phyloP scores from a whole-genome alignment of 2,329 filamentous ascomycete species.

The Setomelanomma holmii region DNA sequence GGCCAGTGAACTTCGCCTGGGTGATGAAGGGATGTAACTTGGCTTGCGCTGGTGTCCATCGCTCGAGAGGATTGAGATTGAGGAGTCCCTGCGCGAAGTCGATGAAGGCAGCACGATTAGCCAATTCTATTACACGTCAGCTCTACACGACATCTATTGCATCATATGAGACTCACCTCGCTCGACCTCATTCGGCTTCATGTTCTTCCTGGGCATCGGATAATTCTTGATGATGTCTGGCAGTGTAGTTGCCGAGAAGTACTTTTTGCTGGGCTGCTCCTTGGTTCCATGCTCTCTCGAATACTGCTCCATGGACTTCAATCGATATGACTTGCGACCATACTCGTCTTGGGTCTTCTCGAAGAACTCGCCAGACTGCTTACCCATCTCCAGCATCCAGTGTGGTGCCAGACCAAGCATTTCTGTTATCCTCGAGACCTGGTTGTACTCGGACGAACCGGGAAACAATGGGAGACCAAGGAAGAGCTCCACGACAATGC shows the following conservation, averaged over 20 bases:
- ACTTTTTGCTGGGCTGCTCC: constrained; percentile 99
- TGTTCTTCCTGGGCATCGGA: constrained; percentile 98
- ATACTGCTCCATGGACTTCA: constrained; percentile 99
- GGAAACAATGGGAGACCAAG: constrained; percentile 93
- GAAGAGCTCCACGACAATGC: constrained; percentile 97
- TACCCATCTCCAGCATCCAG: constrained; percentile 99
- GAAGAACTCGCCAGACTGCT: constrained; percentile 96
- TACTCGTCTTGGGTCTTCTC: constrained; percentile 93
- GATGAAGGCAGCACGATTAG: constrained; percentile 95
- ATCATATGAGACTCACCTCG: constrained; percentile 69
- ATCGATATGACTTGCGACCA: constrained; percentile 84
- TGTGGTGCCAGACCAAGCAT: constrained; percentile 96
- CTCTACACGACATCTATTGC: no score
- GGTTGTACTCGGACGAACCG: constrained; percentile 97
- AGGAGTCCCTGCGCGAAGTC: constrained; percentile 94
- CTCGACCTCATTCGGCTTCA: constrained; percentile 97
- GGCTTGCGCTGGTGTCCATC: constrained; percentile 97
- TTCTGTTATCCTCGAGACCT: constrained; percentile 94
- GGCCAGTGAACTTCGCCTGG: constrained; percentile 94
- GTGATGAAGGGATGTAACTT: constrained; percentile 98
- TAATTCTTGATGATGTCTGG: constrained; percentile 98
- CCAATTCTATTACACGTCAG: constrained; percentile 77
- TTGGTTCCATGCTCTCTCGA: constrained; percentile 94
- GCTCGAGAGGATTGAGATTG: constrained; percentile 92
- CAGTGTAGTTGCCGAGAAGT: constrained; percentile 92